Evolutionary conservation across 2,329 filamentous ascomycete genomes (phyloP).

Genomic region (Xylaria sp.): DNA sequence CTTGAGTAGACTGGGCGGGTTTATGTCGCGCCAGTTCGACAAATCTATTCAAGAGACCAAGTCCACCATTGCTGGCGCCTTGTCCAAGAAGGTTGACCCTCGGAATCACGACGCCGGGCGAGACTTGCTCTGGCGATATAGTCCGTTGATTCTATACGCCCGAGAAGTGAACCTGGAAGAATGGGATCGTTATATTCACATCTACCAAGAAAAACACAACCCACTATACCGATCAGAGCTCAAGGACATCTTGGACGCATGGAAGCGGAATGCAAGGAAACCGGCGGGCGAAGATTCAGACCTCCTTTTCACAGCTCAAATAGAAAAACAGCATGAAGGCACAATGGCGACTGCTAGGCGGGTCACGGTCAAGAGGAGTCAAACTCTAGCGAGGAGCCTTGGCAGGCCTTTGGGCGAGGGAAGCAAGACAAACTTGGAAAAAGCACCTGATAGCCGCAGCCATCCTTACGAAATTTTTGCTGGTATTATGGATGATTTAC

Average conservation of each 20-base stretch:
- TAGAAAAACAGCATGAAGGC: conserved; percentile 84
- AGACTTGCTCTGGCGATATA: conserved; percentile 83
- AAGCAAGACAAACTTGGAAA: conserved; percentile 57
- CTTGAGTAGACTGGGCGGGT: conserved; percentile 77
- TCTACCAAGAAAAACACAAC: conserved; percentile 79
- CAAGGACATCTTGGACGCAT: conserved; percentile 74
- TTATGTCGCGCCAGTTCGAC: conserved; percentile 82
- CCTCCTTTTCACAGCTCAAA: conserved; percentile 82
- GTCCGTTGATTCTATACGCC: conserved; percentile 84
- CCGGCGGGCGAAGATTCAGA: conserved; percentile 78
- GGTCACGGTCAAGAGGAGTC: conserved; percentile 90
- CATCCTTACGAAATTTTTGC: conserved; percentile 83
- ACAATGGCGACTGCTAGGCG: conserved; percentile 79
- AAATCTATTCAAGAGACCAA: conserved; percentile 73
- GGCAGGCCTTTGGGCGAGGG: conserved; percentile 71
- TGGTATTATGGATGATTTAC: conserved; percentile 78
- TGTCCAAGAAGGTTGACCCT: conserved; percentile 71
- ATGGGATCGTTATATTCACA: conserved; percentile 79
- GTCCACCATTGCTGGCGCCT: conserved; percentile 64
- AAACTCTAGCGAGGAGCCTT: conserved; percentile 78
- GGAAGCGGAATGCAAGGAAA: conserved; percentile 81
- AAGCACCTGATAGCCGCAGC: conserved; percentile 67
- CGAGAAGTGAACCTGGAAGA: conserved; percentile 81
- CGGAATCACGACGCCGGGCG: conserved; percentile 74
- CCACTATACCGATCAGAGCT: conserved; percentile 84